phyloP scores from a whole-genome alignment of 2,329 filamentous ascomycete species.

The Cytospora chrysosperma region DNA sequence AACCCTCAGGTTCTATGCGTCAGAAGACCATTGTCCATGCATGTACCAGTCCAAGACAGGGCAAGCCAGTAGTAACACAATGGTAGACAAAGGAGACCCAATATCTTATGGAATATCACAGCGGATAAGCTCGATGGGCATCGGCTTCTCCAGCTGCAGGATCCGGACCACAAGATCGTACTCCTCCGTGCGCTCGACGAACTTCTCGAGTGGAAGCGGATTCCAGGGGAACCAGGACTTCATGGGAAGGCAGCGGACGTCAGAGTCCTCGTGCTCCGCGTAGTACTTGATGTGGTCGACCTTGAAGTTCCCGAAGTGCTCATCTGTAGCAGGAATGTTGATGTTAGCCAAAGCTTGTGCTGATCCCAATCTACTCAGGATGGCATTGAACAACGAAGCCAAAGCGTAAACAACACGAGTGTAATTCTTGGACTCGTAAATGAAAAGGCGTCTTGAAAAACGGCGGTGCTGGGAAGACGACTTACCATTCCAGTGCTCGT shows the following conservation, averaged over 20 bases:
- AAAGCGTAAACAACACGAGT: neutral
- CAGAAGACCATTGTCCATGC: too few relatives aligned
- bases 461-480: neutral
- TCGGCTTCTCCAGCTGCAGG: constrained; percentile 15
- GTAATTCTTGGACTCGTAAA: neutral
- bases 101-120: constrained; percentile 17
- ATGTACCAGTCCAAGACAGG: neutral
- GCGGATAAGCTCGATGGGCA: constrained; percentile 22
- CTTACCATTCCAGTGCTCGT: constrained; percentile 22
- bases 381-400: too few relatives aligned
- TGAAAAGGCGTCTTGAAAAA: neutral
- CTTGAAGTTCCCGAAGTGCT: constrained; percentile 1
- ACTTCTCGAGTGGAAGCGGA: constrained; percentile 15
- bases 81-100: neutral
- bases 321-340: neutral
- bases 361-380: neutral
- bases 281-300: constrained; percentile 23
- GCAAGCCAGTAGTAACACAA: neutral
- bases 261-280: constrained; percentile 6
- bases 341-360: neutral
- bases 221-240: constrained; percentile 23
- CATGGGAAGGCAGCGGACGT: constrained; percentile 19
- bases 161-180: constrained; percentile 8
- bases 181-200: constrained; percentile 10
- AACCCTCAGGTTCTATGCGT: neutral